These are phyloP conservation scores for Neurospora cerealis DNA, from an alignment of 495 filamentous ascomycete genomes.

Conservation along the genomic window DNA sequence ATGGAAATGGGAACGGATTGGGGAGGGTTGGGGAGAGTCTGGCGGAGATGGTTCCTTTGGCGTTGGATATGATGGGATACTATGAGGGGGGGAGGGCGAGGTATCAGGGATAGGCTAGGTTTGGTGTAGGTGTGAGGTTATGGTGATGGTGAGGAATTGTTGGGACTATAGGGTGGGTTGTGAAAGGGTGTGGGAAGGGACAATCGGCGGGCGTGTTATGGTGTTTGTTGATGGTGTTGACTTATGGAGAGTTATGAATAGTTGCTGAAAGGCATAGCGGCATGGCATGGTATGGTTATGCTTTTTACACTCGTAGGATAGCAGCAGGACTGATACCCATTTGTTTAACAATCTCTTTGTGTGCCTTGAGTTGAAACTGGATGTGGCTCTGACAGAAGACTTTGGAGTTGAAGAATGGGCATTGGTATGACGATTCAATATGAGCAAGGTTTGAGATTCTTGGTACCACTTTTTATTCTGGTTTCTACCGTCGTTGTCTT, in stretches of 20 bases:
- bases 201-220: no score
- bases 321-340: neutral
- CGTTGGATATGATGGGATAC: conserved; percentile 53
- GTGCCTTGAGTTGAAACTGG: neutral
- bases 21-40: conserved; percentile 30
- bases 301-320: neutral
- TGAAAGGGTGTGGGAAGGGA: neutral
- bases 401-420: neutral
- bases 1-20: conserved; percentile 9
- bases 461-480: no score
- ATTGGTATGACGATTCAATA: neutral
- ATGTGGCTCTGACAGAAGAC: neutral
- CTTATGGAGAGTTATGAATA: neutral
- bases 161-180: neutral
- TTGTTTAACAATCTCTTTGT: neutral
- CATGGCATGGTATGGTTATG: neutral
- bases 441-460: neutral
- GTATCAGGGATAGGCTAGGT: neutral
- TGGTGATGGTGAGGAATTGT: neutral
- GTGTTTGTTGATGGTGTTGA: neutral
- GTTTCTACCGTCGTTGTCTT: no score
- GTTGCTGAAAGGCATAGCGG: neutral
- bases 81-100: conserved; percentile 23
- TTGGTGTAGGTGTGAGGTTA: neutral
- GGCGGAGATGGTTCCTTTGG: conserved; percentile 43